Base-by-base conservation (phyloP, 345 rosid species). In the Acer campestre region DNA sequence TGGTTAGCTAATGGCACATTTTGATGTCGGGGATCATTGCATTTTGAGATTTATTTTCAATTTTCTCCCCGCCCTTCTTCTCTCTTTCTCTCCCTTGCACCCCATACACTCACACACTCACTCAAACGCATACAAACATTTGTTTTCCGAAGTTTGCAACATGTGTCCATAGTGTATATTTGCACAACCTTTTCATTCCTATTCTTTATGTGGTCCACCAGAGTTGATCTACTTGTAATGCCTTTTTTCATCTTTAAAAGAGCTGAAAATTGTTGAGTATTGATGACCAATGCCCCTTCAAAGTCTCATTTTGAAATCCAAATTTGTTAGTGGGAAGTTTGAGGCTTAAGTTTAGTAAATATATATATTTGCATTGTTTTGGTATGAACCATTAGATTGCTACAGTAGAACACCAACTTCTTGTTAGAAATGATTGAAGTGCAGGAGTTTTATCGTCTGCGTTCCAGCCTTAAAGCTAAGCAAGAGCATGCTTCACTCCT, bases 361-460 rank as follows among this genome's bases (percentile, higher is more conserved):
- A 29, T 23, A 1, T 22, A 31, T 46, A n/a, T 29, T 23, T 70
- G 35, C 61, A 20, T 70, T 68, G 64, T 49, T 68, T 68, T 72
- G 29, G 62, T 29, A 27, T 18, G 61, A 42, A 74, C 7, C 42
- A 58, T 38, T 61, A 63, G 38, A 53, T 76, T 67, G 51, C 31
- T 18, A 1, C 25, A 49, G n/a, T 48, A 42, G n/a, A 67, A 71
- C 61, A 67, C 80, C 82, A 80, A 81, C 77, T 27, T 73, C 68
- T 67, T 78, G 66, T 76, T 78, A 40, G 65, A n/a, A 69, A 72
- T 80, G 72, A 77, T 59, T 80, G 49, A 85, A 86, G 80, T 92
- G 97, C 95, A 96, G 99, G 99, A 96, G 83, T 96, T 94, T 85
- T 88, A 89, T 78, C 94, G 98, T 81, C 97, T 92, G 62, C 90